Evolutionary conservation across 495 filamentous ascomycete genomes (phyloP).

Genomic region (Astrothelium subdiscretum): DNA sequence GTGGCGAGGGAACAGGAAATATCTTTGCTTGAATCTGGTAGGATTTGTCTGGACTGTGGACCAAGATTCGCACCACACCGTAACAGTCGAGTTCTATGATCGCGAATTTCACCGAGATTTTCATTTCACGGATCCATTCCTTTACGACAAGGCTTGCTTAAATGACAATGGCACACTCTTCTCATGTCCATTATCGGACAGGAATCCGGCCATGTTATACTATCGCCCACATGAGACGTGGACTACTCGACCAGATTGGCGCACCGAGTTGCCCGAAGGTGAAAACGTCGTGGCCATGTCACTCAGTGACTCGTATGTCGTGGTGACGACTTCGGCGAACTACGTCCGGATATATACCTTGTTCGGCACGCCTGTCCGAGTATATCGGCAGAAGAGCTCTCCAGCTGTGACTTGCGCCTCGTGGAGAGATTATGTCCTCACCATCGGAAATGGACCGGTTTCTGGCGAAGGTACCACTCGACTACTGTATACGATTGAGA

Average conservation of each 20-base stretch:
- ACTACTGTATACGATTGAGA: constrained; percentile 80
- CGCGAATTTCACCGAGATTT: constrained; percentile 83
- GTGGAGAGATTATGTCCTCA: constrained; percentile 89
- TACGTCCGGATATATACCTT: constrained; percentile 90
- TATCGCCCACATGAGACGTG: constrained; percentile 96
- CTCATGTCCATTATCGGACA: constrained; percentile 53
- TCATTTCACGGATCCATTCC: constrained; percentile 90
- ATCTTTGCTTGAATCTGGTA: constrained; percentile 84
- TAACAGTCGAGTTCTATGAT: constrained; percentile 97
- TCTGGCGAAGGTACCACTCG: constrained; percentile 61
- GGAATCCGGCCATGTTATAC: constrained; percentile 67
- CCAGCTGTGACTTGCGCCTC: constrained; percentile 85
- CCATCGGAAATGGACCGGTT: constrained; percentile 82
- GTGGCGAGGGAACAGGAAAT: constrained; percentile 86
- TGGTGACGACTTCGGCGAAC: constrained; percentile 69
- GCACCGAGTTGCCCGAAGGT: constrained; percentile 66
- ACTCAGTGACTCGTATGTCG: constrained; percentile 82
- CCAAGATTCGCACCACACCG: constrained; percentile 86
- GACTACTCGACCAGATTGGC: constrained; percentile 85
- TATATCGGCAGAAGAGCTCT: constrained; percentile 80
- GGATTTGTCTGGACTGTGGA: constrained; percentile 96
- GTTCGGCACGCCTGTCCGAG: constrained; percentile 75
- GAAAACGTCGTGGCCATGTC: constrained; percentile 78
- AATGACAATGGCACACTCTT: constrained; percentile 81
- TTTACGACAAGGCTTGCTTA: constrained; percentile 91